Base-by-base conservation (phyloP, 2,329 filamentous ascomycete genomes). In the Aspergillus persii region DNA sequence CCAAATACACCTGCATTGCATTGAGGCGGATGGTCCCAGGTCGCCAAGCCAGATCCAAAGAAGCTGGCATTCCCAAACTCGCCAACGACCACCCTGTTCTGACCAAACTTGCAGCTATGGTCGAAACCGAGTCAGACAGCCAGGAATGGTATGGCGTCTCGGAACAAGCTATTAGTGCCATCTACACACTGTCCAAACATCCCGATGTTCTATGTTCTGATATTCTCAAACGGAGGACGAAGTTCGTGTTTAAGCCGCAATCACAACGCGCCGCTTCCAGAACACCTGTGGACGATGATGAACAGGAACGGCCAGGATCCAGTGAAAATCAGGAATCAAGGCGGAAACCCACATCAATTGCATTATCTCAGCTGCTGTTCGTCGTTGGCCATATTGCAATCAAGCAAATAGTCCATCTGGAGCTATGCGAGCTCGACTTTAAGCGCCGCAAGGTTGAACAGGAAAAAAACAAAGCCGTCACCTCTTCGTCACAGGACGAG, bases 381-480 rank as follows among this genome's bases (percentile, higher is more conserved):
- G 89, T 96, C 39, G 94, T 98, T 31, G 95, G 95, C 0, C 95
- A 99, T 71, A 90, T 98, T 51, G 95, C 95, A 12, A 95, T 99
- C 72, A 99, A 99, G 79, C 96, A 99, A 73, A 99, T 99, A 67
- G 96, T 99, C 0, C 95, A 99, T 73, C 85, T 99, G 9, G 95
- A 99, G 69, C 83, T 98, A n/a, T 96, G 93, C 73, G 95, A 99
- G 72, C 86, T 95, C 53, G 95, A 99, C 75, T 99, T 99, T 77
- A 99, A 99, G 81, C 90, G 94, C 56, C 86, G 94, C 65, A 99
- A 99, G 81, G 73, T 73, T 7, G 79, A 79, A 74, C 73, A 78
- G 69, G 72, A 81, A 73, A 77, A 81, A 74, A 79, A 75, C 53
- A 80, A 80, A 67, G 74, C 66, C 41, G 75, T 76, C 54, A 77